Evolutionary conservation across 352 stramenopile genomes (phyloP), one percentile per base, ranked within the genome.

Genomic region (Pythium myriotylum): DNA sequence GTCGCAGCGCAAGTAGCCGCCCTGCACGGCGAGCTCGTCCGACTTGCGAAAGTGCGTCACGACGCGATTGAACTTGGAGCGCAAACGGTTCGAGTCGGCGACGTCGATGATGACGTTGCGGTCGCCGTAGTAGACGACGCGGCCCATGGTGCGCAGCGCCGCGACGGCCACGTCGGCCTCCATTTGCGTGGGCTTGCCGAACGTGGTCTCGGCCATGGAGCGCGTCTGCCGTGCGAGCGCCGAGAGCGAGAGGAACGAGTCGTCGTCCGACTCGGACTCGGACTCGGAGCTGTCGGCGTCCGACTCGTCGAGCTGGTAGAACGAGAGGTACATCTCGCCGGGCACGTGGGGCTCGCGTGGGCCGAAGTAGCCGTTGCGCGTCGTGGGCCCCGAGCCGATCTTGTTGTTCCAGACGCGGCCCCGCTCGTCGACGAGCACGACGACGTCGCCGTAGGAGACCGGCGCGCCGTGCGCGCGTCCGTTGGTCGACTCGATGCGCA

Each of bases 331-430:
- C 86, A 94, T 94, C 53, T 92, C 84, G 2, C 84, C 84, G 0
- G 83, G 78, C 0, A 72, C 81, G 48, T 92, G 89, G 19, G 70
- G 68, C 23, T 88, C 84, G 40, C 85, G 87, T 2, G 81, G 81
- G 8, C 84, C 79, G 59, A 94, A 88, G 70, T 86, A 89, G 4
- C 86, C 86, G 51, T 90, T 91, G 59, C 85, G 83, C n/a, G 79
- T 87, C 29, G 81, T 89, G 2, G 84, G 84, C 0, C 81, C 81
- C 6, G 85, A 71, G 48, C 86, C 80, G 59, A 91, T 90, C 58
- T 94, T 94, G 76, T 93, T 94, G 73, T 94, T 94, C 86, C 86
- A 94, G 8, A 93, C 82, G 40, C 68, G 65, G 16, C 75, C 77
- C 40, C 66, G 59, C 33, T 80, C 73, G 52, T 94, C 80, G 27